Evolutionary conservation across 441 rosid genomes (phyloP), one percentile per base, ranked within the genome.

Genomic region (Gossypium aridum): DNA sequence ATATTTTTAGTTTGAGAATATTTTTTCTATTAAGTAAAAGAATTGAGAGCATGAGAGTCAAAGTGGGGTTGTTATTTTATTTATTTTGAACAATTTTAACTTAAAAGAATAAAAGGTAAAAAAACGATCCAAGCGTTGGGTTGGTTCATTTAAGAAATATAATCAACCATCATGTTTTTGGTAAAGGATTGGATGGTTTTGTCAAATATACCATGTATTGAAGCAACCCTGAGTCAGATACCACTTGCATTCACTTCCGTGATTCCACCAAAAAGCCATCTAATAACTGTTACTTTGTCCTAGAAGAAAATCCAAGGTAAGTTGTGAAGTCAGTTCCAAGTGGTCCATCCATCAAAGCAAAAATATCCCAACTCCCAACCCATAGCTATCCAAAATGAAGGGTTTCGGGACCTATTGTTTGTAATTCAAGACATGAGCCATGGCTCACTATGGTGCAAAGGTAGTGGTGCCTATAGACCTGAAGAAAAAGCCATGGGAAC

Each of bases 401-500:
- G 49, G 14, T 43, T 43, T 43, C 14, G 49, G 49, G 14, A 10
- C 49, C 49, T 43, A 43, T 43, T 51, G 20, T 53, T 53, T 53
- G 19, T 53, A n/a, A 7, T 53, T 59, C 62, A 56, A 17, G 55
- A 2, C n/a, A 31, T 49, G 39, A 61, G 76, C 22, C 70, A 84
- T 84, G 86, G 81, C 80, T 47, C 53, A 79, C 28, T 70, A 66
- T 55, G 90, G 90, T 45, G 66, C 93, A 19, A 80, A 85, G 73
- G 16, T 91, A 47, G 83, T 87, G 56, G 84, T 92, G 70, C 90
- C 92, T 13, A 78, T 90, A 56, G 98, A 92, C 78, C 70, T 90
- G 78, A 88, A 81, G 88, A 92, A 87, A 93, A 80, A 88, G 83
- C 89, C 98, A 80, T 82, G 86, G 85, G 84, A 86, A 73, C 96